A percentile compares a stretch with the other conserved stretches of the same genome.
phyloP scores from a whole-genome alignment of 2,329 filamentous ascomycete genomes.

The Pyrenophora graminea region DNA sequence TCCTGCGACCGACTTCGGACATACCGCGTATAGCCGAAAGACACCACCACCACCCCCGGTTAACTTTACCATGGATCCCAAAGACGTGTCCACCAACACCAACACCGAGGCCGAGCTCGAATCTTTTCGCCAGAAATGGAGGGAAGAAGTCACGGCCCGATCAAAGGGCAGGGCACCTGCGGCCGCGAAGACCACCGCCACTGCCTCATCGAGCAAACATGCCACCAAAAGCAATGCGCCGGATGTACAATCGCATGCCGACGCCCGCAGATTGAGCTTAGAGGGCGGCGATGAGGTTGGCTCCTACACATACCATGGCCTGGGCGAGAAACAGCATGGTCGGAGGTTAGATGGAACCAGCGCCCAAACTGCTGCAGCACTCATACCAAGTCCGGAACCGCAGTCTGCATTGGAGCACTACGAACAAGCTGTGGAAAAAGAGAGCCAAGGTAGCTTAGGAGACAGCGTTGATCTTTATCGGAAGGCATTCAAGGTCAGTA shows the following conservation, averaged over 20 bases:
- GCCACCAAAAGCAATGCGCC: slow-evolving; percentile 31
- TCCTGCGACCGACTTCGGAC: slow-evolving; percentile 40
- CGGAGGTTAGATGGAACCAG: slow-evolving; percentile 51
- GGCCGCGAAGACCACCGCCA: slow-evolving; percentile 18
- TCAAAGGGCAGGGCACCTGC: slow-evolving; percentile 42
- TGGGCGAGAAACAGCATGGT: slow-evolving; percentile 53
- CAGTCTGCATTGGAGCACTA: slow-evolving; percentile 87
- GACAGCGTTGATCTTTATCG: slow-evolving; percentile 89
- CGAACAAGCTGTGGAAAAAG: slow-evolving; percentile 87
- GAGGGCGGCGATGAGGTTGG: slow-evolving; percentile 48
- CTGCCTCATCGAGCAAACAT: slow-evolving; percentile 28
- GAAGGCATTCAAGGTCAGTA: slow-evolving; percentile 78
- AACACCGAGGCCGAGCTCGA: slow-evolving; percentile 71
- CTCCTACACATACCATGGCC: slow-evolving; percentile 51
- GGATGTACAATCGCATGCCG: slow-evolving; percentile 24
- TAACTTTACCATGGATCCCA: slow-evolving; percentile 21
- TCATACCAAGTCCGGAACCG: slow-evolving; percentile 55
- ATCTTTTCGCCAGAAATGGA: slow-evolving; percentile 84
- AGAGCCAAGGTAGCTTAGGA: slow-evolving; percentile 80
- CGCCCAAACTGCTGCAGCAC: slow-evolving; percentile 35
- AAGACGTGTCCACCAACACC: slow-evolving; percentile 36
- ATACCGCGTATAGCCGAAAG: slow-evolving; percentile 23
- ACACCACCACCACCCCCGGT: slow-evolving; percentile 28
- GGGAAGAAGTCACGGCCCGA: slow-evolving; percentile 71
- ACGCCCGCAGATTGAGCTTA: slow-evolving; percentile 33